Conservation (phyloP, 2,329 filamentous ascomycete species). For the Diaporthe caulivora region DNA sequence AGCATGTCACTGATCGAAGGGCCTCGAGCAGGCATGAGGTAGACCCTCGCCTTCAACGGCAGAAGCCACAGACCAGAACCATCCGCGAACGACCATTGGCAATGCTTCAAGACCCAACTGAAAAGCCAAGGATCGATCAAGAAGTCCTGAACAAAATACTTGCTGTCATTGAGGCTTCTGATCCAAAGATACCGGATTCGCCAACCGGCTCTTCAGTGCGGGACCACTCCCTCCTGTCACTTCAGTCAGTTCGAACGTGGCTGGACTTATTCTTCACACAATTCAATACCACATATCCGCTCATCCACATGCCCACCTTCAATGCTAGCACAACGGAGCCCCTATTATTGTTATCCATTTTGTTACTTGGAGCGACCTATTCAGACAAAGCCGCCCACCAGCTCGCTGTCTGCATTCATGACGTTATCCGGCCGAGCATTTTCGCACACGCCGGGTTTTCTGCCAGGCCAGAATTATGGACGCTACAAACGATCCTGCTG, state of each 20-base stretch:
- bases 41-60: constrained; percentile 9
- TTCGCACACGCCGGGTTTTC: constrained; percentile 69
- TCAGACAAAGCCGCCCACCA: constrained; percentile 69
- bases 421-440: constrained; percentile 70
- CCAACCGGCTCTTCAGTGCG: constrained; percentile 50
- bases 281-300: constrained; percentile 71
- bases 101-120: constrained; percentile 39
- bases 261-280: constrained; percentile 70
- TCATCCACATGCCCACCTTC: constrained; percentile 71
- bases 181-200: constrained; percentile 57
- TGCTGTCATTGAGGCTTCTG: constrained; percentile 62
- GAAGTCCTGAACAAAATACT: constrained; percentile 57
- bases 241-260: constrained; percentile 65
- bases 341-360: constrained; percentile 64
- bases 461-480: constrained; percentile 70
- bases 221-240: constrained; percentile 64
- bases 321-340: constrained; percentile 62
- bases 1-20: not conserved
- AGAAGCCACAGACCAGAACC: not conserved
- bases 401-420: constrained; percentile 72
- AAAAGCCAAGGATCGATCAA: constrained; percentile 53
- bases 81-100: constrained; percentile 46
- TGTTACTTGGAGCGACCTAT: constrained; percentile 73
- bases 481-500: constrained; percentile 70
- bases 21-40: not conserved